Evolutionary conservation across 805 yeast species (phyloP), one percentile per base, ranked within the genome.

Genomic region (Lipomyces sp.): DNA sequence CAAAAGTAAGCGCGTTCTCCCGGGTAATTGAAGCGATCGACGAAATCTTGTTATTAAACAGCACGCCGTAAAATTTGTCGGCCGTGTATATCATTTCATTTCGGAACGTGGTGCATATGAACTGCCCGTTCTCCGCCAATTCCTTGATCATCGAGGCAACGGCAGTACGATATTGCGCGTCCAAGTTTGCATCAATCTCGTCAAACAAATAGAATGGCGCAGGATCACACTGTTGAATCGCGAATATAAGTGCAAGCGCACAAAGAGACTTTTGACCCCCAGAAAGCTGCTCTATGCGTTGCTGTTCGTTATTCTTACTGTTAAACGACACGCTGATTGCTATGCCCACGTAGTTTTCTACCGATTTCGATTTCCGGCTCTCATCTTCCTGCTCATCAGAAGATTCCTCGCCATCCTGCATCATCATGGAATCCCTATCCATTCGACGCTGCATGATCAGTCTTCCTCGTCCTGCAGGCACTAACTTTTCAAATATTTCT

Each of bases 191-290:
- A 79, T 95, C 99, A 66, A 95, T 89, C 80, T 95, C 99, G 78
- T 95, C 99, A 77, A 95, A 94, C 57, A 95, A 78, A 75, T 95
- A 95, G 77, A 95, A 95, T 59, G 98, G 98, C 7, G 98, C 98
- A 10, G 98, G 98, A 72, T 95, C 98, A 70, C 96, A 91, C 74
- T 85, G 87, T 79, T 95, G 99, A 66, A 94, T 91, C 3, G 99
- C 98, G 65, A 95, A 82, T 71, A 95, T 93, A 60, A 95, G 83
- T 0, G 98, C 93, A 72, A 95, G 87, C 0, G 99, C 98, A 81
- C 98, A 93, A n/a, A 95, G 80, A 0, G 98, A 90, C 76, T 94
- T 94, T 75, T 95, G 99, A 10, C 99, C 99, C 53, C 99, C 99
- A 0, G 97, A 91, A 18, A 95, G 81, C 75, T 93, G 98, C 75